Evolutionary conservation across 1,284 basidiomycete genomes (phyloP).

Genomic region (Trametes hirsuta): DNA sequence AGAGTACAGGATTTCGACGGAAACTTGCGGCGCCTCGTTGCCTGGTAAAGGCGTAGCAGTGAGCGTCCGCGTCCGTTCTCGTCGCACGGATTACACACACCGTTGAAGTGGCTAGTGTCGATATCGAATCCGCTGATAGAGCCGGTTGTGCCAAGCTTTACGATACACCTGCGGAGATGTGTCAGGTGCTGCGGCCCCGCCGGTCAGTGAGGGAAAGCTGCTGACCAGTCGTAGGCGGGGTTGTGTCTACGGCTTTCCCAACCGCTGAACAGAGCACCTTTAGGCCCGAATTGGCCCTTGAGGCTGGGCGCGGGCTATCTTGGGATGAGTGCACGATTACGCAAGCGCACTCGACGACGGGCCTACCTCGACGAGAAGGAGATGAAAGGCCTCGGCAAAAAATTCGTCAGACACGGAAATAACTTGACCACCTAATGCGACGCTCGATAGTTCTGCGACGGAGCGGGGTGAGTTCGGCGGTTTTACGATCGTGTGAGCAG

Average conservation of each 20-base stretch:
- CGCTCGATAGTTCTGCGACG: conserved; percentile 83
- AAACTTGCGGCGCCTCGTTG: conserved; percentile 89
- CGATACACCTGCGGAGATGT: conserved; percentile 74
- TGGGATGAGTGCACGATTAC: neutral
- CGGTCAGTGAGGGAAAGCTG: conserved; percentile 1
- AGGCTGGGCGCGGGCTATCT: conserved; percentile 75
- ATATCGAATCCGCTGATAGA: conserved; percentile 88
- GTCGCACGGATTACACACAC: conserved; percentile 35
- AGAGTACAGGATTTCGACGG: conserved; percentile 67
- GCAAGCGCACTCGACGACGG: neutral
- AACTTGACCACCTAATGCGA: conserved; percentile 80
- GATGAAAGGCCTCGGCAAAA: conserved; percentile 86
- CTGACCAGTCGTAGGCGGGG: conserved; percentile 86
- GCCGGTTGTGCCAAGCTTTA: conserved; percentile 85
- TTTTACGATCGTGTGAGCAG: neutral
- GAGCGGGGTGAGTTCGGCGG: neutral
- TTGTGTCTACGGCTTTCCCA: conserved; percentile 96
- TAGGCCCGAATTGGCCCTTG: conserved; percentile 95
- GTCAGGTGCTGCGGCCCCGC: neutral
- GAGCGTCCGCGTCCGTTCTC: neutral
- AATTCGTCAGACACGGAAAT: conserved; percentile 91
- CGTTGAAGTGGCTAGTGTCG: conserved; percentile 95
- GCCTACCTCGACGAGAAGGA: conserved; percentile 81
- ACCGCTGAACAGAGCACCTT: conserved; percentile 92
- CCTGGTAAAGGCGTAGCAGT: conserved; percentile 43